Evolutionary conservation across 768 basidiomycete species (phyloP).

Genomic region (Suillus occidentalis): DNA sequence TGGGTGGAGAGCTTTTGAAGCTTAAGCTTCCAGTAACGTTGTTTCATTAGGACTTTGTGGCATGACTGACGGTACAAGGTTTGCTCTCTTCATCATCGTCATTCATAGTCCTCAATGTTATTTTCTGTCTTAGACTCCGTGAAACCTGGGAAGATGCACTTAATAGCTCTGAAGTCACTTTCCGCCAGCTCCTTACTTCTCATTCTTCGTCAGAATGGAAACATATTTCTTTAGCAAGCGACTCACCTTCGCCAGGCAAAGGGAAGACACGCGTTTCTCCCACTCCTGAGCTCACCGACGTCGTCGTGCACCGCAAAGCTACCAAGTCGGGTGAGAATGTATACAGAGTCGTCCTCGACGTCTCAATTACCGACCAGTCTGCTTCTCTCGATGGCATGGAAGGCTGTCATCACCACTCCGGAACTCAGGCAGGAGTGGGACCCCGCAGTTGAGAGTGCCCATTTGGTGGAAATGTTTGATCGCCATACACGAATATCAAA

Average conservation of each 20-base stretch:
- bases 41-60: background rate
- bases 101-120: background rate
- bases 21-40: background rate
- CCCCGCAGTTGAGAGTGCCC: conserved; percentile 84
- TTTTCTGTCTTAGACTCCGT: conserved; percentile 54
- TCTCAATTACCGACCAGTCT: conserved; percentile 56
- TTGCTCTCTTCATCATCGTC: background rate
- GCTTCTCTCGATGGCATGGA: conserved; percentile 75
- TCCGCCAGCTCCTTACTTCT: conserved; percentile 75
- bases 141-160: conserved; percentile 83
- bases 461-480: conserved; percentile 84
- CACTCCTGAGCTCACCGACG: conserved; percentile 65
- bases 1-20: background rate
- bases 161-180: conserved; percentile 70
- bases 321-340: conserved; percentile 73
- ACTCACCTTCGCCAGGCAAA: conserved; percentile 49
- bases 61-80: conserved; percentile 68
- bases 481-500: conserved; percentile 81
- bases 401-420: conserved; percentile 77
- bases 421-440: conserved; percentile 93
- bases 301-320: conserved; percentile 73
- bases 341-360: conserved; percentile 80
- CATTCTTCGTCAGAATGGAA: conserved; percentile 77
- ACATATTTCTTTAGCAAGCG: conserved; percentile 54
- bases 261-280: conserved; percentile 56